Evolutionary conservation across 2,329 filamentous ascomycete genomes (phyloP).

Genomic region (Mollisia scopiformis): DNA sequence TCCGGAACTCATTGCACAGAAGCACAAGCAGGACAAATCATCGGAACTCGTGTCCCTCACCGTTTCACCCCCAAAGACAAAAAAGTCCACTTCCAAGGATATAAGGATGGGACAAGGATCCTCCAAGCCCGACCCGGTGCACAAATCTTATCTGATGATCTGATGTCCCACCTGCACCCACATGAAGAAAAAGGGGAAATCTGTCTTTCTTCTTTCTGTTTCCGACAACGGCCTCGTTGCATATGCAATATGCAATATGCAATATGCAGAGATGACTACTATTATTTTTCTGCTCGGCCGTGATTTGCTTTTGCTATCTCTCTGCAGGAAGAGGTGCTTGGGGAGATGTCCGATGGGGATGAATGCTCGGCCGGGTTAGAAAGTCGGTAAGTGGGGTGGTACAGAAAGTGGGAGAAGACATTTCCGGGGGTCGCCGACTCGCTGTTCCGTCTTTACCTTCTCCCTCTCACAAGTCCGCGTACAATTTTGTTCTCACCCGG

Average conservation of each 20-base stretch:
- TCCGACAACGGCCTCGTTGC: not conserved
- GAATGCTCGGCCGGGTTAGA: not conserved
- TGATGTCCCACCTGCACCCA: not conserved
- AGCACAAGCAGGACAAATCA: not conserved
- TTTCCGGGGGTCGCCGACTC: not conserved
- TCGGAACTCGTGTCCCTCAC: not conserved
- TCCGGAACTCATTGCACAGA: not conserved
- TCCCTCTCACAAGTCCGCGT: not conserved
- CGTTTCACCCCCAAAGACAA: too few relatives aligned
- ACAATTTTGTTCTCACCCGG: not conserved
- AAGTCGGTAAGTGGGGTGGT: not conserved
- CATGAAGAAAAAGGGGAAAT: not conserved
- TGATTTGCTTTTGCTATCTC: not conserved
- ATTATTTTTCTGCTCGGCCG: not conserved
- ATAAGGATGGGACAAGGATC: not conserved
- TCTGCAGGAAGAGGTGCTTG: not conserved
- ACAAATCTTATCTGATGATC: conserved; percentile 2
- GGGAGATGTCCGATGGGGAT: not conserved
- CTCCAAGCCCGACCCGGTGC: not conserved
- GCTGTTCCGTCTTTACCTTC: not conserved
- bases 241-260: not conserved
- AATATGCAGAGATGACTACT: not conserved
- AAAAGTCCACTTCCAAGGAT: not conserved
- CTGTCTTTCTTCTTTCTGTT: not conserved
- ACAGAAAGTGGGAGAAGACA: not conserved